Percentiles rank a stretch among this genome's conserved stretches.
Conservation (phyloP, 2,329 filamentous ascomycete genomes). For the Penicillium sp. region DNA sequence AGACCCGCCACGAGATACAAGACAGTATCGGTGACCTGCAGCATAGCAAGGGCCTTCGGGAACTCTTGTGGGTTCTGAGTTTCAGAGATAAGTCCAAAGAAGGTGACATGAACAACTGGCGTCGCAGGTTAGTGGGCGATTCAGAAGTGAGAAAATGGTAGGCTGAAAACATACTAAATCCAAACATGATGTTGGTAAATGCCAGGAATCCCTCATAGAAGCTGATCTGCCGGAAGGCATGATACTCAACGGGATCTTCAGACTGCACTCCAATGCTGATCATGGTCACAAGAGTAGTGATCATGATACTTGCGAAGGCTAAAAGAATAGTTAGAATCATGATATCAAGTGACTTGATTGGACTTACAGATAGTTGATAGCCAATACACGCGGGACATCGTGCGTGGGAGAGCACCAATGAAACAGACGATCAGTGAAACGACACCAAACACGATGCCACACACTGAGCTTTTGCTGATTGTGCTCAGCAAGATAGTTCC, state of each 20-base stretch:
- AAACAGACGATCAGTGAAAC: slow-evolving; percentile 59
- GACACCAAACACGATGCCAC: slow-evolving; percentile 62
- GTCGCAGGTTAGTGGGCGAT: background rate
- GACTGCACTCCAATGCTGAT: slow-evolving; percentile 59
- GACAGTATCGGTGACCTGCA: slow-evolving; percentile 58
- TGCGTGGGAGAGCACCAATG: slow-evolving; percentile 59
- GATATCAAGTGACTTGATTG: too few species aligned
- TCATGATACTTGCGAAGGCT: slow-evolving; percentile 56
- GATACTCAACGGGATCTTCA: slow-evolving; percentile 36
- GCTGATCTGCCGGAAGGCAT: slow-evolving; percentile 51
- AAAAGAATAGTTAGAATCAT: background rate
- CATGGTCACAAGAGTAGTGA: slow-evolving; percentile 65
- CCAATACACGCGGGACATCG: slow-evolving; percentile 59
- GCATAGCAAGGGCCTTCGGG: slow-evolving; percentile 60
- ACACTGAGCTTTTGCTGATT: slow-evolving; percentile 59
- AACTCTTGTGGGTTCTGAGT: slow-evolving; percentile 60
- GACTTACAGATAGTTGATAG: slow-evolving; percentile 60
- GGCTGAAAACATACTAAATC: slow-evolving; percentile 46
- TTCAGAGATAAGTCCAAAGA: slow-evolving; percentile 66
- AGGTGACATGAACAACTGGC: slow-evolving; percentile 58
- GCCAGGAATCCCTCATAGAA: slow-evolving; percentile 33
- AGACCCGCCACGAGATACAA: slow-evolving; percentile 67
- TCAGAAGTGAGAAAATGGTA: background rate
- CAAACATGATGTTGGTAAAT: slow-evolving; percentile 67
- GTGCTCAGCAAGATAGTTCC: slow-evolving; percentile 67